These are phyloP conservation scores for Adenanthera pavonina DNA, from an alignment of 306 rosid genomes.

Conservation along the genomic window DNA sequence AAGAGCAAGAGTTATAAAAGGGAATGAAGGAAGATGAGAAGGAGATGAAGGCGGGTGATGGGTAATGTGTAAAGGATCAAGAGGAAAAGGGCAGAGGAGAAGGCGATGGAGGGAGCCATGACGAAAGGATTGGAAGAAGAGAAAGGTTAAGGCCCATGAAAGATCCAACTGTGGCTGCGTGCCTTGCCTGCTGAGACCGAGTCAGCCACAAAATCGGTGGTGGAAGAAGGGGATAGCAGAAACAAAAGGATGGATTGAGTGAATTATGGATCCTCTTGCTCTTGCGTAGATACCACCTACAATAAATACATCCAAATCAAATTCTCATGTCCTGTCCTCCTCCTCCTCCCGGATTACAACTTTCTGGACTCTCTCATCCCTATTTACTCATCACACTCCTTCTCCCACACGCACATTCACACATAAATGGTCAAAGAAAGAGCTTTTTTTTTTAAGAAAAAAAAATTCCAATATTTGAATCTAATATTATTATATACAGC, in stretches of 20 bases:
- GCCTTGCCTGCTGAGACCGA: neutral
- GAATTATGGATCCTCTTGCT: neutral
- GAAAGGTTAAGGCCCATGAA: conserved; percentile 70
- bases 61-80: conserved; percentile 66
- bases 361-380: too few species aligned
- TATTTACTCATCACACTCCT: too few species aligned
- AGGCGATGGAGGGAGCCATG: conserved; percentile 53
- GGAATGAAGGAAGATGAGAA: conserved; percentile 86
- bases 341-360: too few species aligned
- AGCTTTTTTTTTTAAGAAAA: too few species aligned
- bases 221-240: neutral
- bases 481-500: neutral
- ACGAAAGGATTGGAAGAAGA: conserved; percentile 37
- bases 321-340: neutral
- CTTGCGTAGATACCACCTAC: neutral
- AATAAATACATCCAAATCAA: neutral
- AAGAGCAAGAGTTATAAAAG: conserved; percentile 62
- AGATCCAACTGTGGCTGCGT: conserved; percentile 13
- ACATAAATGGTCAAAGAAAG: too few species aligned
- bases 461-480: too few species aligned
- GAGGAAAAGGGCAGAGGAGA: conserved; percentile 45
- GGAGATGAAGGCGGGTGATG: conserved; percentile 77
- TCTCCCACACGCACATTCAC: too few species aligned
- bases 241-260: neutral
- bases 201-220: conserved; percentile 6